Evolutionary conservation across 106 monocot genomes (phyloP).

Genomic region (Ottelia alismoides): DNA sequence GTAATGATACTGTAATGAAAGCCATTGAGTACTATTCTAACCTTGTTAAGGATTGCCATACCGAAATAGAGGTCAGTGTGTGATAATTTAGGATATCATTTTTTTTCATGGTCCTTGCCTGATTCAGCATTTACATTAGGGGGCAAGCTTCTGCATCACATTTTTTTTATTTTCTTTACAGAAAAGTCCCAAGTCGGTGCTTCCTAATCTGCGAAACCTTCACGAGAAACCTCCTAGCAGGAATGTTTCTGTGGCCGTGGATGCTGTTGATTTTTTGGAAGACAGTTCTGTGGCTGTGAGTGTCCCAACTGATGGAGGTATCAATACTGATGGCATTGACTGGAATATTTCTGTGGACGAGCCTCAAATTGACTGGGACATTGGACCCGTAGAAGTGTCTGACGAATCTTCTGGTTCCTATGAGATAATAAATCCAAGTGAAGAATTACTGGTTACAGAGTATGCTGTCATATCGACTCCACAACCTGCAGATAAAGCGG

Average conservation of each 20-base stretch:
- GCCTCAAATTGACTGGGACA: conserved; percentile 88
- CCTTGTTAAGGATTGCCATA: conserved; percentile 88
- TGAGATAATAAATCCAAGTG: conserved; percentile 66
- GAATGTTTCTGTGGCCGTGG: conserved; percentile 44
- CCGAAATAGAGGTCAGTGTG: conserved; percentile 60
- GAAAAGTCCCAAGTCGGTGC: conserved; percentile 34
- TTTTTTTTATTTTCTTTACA: conserved; percentile 25
- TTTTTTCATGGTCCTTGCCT: neutral
- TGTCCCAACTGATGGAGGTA: conserved; percentile 17
- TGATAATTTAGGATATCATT: neutral
- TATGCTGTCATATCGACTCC: conserved; percentile 21
- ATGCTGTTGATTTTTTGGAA: conserved; percentile 39
- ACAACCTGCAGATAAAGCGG: conserved; percentile 8
- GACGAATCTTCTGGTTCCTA: conserved; percentile 62
- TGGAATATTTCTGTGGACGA: conserved; percentile 83
- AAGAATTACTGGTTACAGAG: conserved; percentile 40
- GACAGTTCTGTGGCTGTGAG: conserved; percentile 5
- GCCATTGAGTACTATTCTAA: conserved; percentile 85
- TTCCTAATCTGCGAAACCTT: conserved; percentile 60
- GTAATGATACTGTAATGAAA: conserved; percentile 40
- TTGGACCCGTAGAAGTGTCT: conserved; percentile 32
- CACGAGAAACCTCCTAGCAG: conserved; percentile 59
- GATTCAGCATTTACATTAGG: neutral
- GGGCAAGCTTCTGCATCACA: neutral
- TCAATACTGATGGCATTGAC: conserved; percentile 46